Evolutionary conservation across 1,139 yeast species (phyloP).

Genomic region (Candida frijolesensis): DNA sequence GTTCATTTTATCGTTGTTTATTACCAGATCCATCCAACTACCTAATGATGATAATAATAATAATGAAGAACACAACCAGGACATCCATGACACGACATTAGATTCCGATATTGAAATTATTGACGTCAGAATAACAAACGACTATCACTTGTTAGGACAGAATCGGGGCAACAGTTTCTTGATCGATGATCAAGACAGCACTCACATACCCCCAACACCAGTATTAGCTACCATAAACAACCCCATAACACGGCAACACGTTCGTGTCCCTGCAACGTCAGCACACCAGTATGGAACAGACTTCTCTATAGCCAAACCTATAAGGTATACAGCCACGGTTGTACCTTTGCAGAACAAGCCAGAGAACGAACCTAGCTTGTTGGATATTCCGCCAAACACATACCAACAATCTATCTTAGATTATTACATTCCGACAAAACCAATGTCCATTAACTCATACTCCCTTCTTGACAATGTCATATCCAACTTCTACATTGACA

Average conservation of each 20-base stretch:
- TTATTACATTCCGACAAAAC: conserved; percentile 20
- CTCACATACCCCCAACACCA: background rate
- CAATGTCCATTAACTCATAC: conserved; percentile 18
- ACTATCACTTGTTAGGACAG: conserved; percentile 13
- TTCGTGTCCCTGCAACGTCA: too few relatives aligned
- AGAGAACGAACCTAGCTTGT: background rate
- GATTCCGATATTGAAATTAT: conserved; percentile 16
- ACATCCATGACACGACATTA: background rate
- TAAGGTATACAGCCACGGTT: too few relatives aligned
- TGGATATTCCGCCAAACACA: conserved; percentile 8
- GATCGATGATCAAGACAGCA: conserved; percentile 8
- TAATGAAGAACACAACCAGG: too few relatives aligned
- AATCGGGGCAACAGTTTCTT: background rate
- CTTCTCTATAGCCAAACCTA: conserved; percentile 14
- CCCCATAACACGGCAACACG: too few relatives aligned
- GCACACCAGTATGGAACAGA: conserved; percentile 16
- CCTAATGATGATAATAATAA: background rate
- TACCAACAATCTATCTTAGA: conserved; percentile 21
- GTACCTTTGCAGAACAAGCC: too few relatives aligned
- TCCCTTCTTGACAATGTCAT: conserved; percentile 21
- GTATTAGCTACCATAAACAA: too few relatives aligned
- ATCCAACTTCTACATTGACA: conserved; percentile 20
- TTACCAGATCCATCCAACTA: background rate
- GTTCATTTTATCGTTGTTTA: conserved; percentile 1
- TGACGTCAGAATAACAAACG: conserved; percentile 13